phyloP scores from a whole-genome alignment of 768 basidiomycete genomes.

The Tephrocybe sp. region DNA sequence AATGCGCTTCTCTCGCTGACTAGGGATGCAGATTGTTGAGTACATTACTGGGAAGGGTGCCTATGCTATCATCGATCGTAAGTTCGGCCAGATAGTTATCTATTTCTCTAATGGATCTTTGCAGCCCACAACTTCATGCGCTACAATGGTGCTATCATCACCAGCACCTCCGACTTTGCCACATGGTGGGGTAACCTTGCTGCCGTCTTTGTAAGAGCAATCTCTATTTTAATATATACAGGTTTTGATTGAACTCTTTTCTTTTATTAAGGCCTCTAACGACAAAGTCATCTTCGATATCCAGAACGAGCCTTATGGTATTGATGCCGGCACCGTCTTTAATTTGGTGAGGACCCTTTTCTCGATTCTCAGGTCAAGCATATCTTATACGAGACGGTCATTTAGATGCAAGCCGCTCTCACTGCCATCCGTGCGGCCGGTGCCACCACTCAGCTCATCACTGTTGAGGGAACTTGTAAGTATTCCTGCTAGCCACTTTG shows the following conservation, averaged over 20 bases:
- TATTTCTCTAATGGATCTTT: neutral
- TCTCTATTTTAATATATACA: neutral
- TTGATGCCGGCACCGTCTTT: constrained; percentile 50
- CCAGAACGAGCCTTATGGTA: constrained; percentile 66
- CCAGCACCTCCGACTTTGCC: constrained; percentile 45
- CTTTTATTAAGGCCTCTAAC: constrained; percentile 37
- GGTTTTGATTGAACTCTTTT: neutral
- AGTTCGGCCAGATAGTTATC: constrained; percentile 13
- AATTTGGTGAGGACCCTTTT: constrained; percentile 35
- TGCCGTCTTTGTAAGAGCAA: constrained; percentile 44
- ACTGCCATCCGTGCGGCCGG: constrained; percentile 63
- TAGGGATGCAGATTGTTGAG: constrained; percentile 41
- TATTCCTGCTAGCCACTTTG: constrained; percentile 4
- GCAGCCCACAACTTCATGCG: constrained; percentile 61
- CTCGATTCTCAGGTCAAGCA: neutral
- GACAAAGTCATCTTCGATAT: constrained; percentile 57
- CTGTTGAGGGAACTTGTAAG: constrained; percentile 44
- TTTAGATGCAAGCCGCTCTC: constrained; percentile 60
- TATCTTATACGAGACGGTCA: neutral
- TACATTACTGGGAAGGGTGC: constrained; percentile 62
- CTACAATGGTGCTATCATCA: constrained; percentile 52
- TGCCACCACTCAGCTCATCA: constrained; percentile 53
- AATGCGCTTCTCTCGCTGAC: neutral
- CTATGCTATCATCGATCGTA: constrained; percentile 55
- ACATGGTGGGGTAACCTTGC: constrained; percentile 55